A percentile compares a stretch with the other conserved stretches of the same genome.
These are phyloP conservation scores for Mallotus japonicus DNA, from an alignment of 441 rosid species.

Conservation along the genomic window DNA sequence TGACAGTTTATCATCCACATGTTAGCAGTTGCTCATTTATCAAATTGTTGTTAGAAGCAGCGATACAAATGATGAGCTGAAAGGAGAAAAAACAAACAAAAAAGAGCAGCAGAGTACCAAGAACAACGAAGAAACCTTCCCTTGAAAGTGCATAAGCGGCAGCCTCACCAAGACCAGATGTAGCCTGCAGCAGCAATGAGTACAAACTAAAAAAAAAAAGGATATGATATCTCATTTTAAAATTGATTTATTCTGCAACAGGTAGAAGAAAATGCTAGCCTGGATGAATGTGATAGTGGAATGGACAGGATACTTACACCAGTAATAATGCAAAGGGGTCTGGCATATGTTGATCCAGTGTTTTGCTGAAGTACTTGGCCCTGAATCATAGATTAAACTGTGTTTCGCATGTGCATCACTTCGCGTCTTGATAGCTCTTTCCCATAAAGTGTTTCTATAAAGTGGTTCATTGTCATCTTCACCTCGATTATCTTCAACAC, in stretches of 20 bases:
- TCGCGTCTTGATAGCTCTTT: neutral
- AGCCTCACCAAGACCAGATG: constrained; percentile 84
- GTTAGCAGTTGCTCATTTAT: no score
- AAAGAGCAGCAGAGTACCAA: constrained; percentile 42
- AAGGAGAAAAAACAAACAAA: neutral
- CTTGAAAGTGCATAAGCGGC: constrained; percentile 73
- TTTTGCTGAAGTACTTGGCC: neutral
- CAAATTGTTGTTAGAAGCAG: no score
- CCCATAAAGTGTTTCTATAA: neutral
- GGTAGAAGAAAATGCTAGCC: no score
- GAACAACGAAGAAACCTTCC: constrained; percentile 68
- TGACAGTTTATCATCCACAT: no score
- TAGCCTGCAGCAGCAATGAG: constrained; percentile 47
- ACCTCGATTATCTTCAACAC: no score
- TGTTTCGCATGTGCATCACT: neutral
- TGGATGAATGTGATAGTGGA: neutral
- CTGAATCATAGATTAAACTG: neutral
- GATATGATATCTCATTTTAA: neutral
- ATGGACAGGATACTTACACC: constrained; percentile 45
- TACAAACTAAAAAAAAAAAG: neutral
- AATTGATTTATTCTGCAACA: no score
- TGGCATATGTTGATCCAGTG: neutral
- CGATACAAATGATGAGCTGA: neutral
- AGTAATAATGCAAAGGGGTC: constrained; percentile 72
- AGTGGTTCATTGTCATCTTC: no score